Percentiles rank a stretch among this genome's conserved stretches.
Conservation (phyloP, 164 flowering plant species). For the Vitis rotundifolia region DNA sequence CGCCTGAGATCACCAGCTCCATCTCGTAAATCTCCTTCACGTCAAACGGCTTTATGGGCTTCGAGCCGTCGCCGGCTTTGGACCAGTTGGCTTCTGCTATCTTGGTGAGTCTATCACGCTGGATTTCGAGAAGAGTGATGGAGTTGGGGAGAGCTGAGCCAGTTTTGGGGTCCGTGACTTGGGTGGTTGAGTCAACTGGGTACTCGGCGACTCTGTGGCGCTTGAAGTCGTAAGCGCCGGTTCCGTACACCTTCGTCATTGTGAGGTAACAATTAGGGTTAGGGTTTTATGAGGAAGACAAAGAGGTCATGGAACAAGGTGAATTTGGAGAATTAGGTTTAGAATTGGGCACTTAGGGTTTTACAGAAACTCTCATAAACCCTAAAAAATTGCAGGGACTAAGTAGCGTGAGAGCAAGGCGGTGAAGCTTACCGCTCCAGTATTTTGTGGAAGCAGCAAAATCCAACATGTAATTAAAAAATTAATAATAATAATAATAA, state of each 20-base stretch:
- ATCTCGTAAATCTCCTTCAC: constrained; percentile 83
- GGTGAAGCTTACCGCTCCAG: no score
- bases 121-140: constrained; percentile 78
- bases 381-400: no score
- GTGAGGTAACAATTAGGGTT: background rate
- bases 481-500: no score
- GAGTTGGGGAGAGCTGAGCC: constrained; percentile 49
- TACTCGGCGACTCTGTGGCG: constrained; percentile 94
- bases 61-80: constrained; percentile 26
- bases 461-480: background rate
- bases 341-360: no score
- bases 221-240: constrained; percentile 81
- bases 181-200: constrained; percentile 40
- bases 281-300: constrained; percentile 2
- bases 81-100: constrained; percentile 83
- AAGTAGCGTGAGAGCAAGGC: no score
- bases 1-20: constrained; percentile 62
- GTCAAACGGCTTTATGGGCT: constrained; percentile 39
- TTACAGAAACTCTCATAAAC: no score
- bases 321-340: background rate
- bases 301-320: background rate
- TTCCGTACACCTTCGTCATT: constrained; percentile 79
- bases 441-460: background rate
- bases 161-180: constrained; percentile 48
- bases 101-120: constrained; percentile 73